Base-by-base conservation (phyloP, 129 eudicot species). In the Arctium minus region DNA sequence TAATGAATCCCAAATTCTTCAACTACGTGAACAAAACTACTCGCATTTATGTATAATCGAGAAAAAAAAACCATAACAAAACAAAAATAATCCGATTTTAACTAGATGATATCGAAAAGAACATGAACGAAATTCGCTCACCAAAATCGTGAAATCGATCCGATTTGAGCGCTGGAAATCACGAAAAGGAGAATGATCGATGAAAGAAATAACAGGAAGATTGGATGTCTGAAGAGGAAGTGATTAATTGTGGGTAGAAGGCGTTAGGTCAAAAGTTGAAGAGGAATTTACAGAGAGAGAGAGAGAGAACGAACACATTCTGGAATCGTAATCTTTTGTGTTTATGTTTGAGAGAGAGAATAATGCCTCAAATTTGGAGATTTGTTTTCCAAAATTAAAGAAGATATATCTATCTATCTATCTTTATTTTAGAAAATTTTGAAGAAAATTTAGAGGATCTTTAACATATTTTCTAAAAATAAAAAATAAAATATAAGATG, bases 221-320 rank as follows among this genome's bases (percentile, higher is more conserved):
- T 76, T 40, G 56, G 81, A 46, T 48, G 33, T 32, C 60, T 15
- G 75, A 78, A 64, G 81, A 48, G 11, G 46, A 60, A 64, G 53
- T 18, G 80, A 82, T 39, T 62, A 76, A 50, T 83, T 70, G 70
- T 83, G 17, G 84, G 76, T 29, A 18, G 36, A 39, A 22, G 62
- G 77, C 60, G 48, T 76, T 83, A 83, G 86, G 86, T 83, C 39
- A 83, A 30, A 40, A 77, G 40, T 70, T 77, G 60, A 71, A 83
- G 48, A 83, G 73, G 77, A 37, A 77, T 78, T 83, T 50, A 5
- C 70, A 73, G 70, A 56, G 22, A 53, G 46, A 39, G 44, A 39
- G 44, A 38, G 38, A 42, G 75, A 65, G 70, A 40, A 4, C 35
- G 70, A 40, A 4, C 35, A 8, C 35, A 36, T 62, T 62, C 73